Percentiles rank a stretch among this genome's conserved stretches.
These are phyloP conservation scores for Nakazawaea ambrosiae DNA, from an alignment of 805 yeast genomes.

Conservation along the genomic window DNA sequence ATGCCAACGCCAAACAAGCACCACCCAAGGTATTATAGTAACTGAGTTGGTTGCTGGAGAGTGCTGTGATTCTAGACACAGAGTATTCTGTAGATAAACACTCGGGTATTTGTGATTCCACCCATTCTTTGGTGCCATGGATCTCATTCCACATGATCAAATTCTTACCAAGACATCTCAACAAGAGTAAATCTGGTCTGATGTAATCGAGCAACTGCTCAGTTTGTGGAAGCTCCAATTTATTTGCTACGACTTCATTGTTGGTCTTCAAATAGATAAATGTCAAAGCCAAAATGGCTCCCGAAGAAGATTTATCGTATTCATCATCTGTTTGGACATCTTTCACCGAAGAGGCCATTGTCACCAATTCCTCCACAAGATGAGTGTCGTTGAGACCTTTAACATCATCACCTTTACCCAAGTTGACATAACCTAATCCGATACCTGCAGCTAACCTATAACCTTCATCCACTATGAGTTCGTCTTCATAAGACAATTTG, in stretches of 20 bases:
- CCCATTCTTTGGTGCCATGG: constrained; percentile 45
- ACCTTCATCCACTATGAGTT: constrained; percentile 60
- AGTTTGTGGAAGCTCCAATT: constrained; percentile 53
- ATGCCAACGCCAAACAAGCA: constrained; percentile 62
- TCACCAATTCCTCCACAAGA: constrained; percentile 52
- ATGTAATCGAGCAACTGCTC: constrained; percentile 57
- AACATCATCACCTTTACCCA: constrained; percentile 66
- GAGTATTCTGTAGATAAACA: constrained; percentile 28
- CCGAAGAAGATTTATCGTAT: constrained; percentile 58
- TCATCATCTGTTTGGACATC: constrained; percentile 57
- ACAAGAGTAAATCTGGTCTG: constrained; percentile 70
- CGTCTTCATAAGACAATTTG: constrained; percentile 46
- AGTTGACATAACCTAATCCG: constrained; percentile 74
- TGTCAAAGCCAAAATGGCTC: constrained; percentile 70
- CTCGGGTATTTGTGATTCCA: constrained; percentile 47
- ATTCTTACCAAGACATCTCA: constrained; percentile 56
- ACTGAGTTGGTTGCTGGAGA: constrained; percentile 57
- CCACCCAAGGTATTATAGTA: constrained; percentile 70
- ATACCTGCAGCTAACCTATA: constrained; percentile 86
- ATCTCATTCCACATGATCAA: constrained; percentile 69
- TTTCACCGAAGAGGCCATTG: constrained; percentile 50
- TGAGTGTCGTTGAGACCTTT: constrained; percentile 55
- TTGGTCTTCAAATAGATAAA: constrained; percentile 68
- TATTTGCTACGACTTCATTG: constrained; percentile 50
- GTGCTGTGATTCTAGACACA: constrained; percentile 18